Conservation (phyloP, 352 stramenopile species). For the Globisporangium ultimum region DNA sequence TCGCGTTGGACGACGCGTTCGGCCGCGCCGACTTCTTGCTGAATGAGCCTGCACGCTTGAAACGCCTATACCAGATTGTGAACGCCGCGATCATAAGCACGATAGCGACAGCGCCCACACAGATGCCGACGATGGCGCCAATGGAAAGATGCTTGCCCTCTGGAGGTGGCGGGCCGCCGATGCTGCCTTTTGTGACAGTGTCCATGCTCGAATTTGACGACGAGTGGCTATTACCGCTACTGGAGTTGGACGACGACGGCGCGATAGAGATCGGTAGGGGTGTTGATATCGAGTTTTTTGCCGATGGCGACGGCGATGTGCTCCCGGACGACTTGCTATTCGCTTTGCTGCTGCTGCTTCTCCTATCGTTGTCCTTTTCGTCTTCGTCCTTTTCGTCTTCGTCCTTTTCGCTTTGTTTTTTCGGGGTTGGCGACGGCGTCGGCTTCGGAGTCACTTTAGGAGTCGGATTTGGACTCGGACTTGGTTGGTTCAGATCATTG, state of each 20-base stretch:
- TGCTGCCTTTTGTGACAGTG: not conserved
- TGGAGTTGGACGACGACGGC: not conserved
- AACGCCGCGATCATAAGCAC: conserved; percentile 37
- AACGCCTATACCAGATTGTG: conserved; percentile 36
- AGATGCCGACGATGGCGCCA: conserved; percentile 26
- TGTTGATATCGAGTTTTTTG: too few species aligned
- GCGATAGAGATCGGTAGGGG: not conserved
- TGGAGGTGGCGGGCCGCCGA: not conserved
- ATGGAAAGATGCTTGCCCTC: not conserved
- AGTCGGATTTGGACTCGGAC: too few species aligned
- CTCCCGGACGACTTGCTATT: too few species aligned
- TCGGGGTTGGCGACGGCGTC: too few species aligned
- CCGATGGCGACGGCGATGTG: too few species aligned
- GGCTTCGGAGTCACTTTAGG: too few species aligned
- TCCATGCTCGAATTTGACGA: not conserved
- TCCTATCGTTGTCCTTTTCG: too few species aligned
- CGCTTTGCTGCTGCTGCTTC: too few species aligned
- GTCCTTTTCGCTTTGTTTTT: too few species aligned
- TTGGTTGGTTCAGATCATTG: too few species aligned
- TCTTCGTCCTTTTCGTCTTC: too few species aligned
- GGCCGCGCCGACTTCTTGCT: not conserved
- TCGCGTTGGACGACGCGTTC: not conserved
- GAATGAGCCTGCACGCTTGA: conserved; percentile 18
- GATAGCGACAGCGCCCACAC: conserved; percentile 31
- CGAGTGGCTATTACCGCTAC: too few species aligned